Conservation (phyloP, 768 basidiomycete species). For the Boletus tomentosulus region DNA sequence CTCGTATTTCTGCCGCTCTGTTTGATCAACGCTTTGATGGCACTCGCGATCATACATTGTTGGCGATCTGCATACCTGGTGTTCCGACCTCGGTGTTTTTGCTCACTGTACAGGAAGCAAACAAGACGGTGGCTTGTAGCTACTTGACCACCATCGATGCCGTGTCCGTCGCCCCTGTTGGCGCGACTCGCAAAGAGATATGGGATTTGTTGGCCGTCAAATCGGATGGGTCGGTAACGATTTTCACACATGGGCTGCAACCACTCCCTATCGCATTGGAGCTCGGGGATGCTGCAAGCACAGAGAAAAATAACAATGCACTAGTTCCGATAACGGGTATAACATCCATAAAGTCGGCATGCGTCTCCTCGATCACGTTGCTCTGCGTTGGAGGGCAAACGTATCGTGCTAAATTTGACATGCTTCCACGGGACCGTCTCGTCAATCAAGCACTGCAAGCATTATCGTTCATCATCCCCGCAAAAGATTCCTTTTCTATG, state of each 20-base stretch:
- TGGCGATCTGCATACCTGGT: slow-evolving; percentile 53
- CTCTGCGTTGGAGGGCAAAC: slow-evolving; percentile 48
- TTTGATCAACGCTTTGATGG: slow-evolving; percentile 69
- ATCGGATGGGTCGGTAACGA: slow-evolving; percentile 46
- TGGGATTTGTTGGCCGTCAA: slow-evolving; percentile 69
- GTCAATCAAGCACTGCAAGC: slow-evolving; percentile 57
- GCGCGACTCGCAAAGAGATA: slow-evolving; percentile 57
- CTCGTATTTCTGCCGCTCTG: slow-evolving; percentile 46
- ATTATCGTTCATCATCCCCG: slow-evolving; percentile 58
- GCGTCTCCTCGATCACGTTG: slow-evolving; percentile 50
- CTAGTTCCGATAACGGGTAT: slow-evolving; percentile 30
- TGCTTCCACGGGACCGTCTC: slow-evolving; percentile 52
- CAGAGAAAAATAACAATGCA: not conserved
- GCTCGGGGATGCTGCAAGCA: not conserved
- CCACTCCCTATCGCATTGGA: slow-evolving; percentile 38
- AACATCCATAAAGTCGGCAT: slow-evolving; percentile 43
- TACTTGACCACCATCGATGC: slow-evolving; percentile 41
- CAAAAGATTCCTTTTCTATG: slow-evolving; percentile 50
- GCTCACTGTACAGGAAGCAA: slow-evolving; percentile 38
- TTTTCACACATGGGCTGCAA: slow-evolving; percentile 62
- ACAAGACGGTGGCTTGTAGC: slow-evolving; percentile 40
- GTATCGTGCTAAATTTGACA: slow-evolving; percentile 48
- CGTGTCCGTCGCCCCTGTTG: slow-evolving; percentile 52
- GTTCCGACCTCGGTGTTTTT: slow-evolving; percentile 45
- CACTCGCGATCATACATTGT: slow-evolving; percentile 43